Evolutionary conservation across 768 basidiomycete genomes (phyloP).

Genomic region (Lactarius indigo): DNA sequence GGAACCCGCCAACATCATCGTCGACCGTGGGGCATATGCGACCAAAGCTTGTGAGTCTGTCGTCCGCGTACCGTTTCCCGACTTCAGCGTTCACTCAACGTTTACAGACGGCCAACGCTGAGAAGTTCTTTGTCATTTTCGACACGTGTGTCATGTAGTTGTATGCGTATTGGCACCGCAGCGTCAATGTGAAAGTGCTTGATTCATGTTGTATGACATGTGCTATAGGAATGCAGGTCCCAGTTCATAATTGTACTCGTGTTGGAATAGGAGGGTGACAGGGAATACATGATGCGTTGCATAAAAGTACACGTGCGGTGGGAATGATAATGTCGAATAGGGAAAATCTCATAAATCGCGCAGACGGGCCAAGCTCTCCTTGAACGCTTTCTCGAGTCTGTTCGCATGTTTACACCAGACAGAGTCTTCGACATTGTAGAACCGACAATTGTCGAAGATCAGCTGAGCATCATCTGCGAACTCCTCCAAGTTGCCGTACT

Average conservation of each 20-base stretch:
- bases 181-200: neutral
- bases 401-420: constrained; percentile 83
- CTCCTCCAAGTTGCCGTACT: constrained; percentile 68
- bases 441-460: constrained; percentile 84
- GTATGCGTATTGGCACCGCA: neutral
- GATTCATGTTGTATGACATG: neutral
- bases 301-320: constrained; percentile 25
- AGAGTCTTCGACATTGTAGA: constrained; percentile 79
- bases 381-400: constrained; percentile 76
- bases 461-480: constrained; percentile 80
- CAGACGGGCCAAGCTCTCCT: constrained; percentile 41
- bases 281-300: constrained; percentile 13
- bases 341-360: constrained; percentile 15
- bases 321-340: neutral
- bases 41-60: constrained; percentile 44
- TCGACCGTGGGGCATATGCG: constrained; percentile 44
- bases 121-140: constrained; percentile 27
- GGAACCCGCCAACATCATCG: constrained; percentile 77
- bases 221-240: neutral
- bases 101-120: constrained; percentile 50
- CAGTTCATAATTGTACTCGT: neutral
- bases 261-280: neutral
- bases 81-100: constrained; percentile 4
- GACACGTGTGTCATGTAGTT: neutral
- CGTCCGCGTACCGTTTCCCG: constrained; percentile 5